Conservation (phyloP, 164 flowering plant genomes). For the Cinnamomum micranthum region DNA sequence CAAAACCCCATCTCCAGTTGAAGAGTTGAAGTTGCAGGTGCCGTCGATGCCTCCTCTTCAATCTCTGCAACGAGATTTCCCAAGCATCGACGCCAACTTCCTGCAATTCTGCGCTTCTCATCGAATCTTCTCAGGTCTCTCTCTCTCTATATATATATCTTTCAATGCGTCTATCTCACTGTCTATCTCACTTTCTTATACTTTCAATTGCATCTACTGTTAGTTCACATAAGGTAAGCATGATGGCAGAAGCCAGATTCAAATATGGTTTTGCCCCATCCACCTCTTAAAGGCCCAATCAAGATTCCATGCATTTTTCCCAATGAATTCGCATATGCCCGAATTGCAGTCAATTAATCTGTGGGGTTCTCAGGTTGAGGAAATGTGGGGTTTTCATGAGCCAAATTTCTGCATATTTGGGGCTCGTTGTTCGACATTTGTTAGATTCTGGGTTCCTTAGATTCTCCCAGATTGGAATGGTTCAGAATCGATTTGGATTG, state of each 20-base stretch:
- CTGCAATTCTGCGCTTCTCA: slow-evolving; percentile 62
- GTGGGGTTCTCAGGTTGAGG: too few species aligned
- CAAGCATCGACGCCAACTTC: slow-evolving; percentile 45
- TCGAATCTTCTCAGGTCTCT: slow-evolving; percentile 54
- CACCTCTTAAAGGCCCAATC: background rate
- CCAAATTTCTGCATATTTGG: too few species aligned
- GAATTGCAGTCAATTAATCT: too few species aligned
- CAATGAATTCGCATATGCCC: background rate
- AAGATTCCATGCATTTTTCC: background rate
- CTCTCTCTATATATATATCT: background rate
- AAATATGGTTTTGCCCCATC: background rate
- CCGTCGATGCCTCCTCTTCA: slow-evolving; percentile 45
- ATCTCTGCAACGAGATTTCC: slow-evolving; percentile 44
- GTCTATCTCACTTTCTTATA: background rate
- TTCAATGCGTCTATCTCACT: background rate
- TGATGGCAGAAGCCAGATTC: too few species aligned
- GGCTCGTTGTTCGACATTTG: too few species aligned
- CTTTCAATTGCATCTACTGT: background rate
- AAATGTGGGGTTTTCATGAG: too few species aligned
- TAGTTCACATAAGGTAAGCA: too few species aligned
- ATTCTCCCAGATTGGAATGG: too few species aligned
- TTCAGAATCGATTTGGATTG: too few species aligned
- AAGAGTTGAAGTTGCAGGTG: too few species aligned
- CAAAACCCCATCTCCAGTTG: too few species aligned
- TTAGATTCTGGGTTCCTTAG: too few species aligned